A percentile compares a stretch with the other conserved stretches of the same genome.
Evolutionary conservation across 371 early-diverging fungal species (phyloP).

Genomic region (Mucor circinelloides): DNA sequence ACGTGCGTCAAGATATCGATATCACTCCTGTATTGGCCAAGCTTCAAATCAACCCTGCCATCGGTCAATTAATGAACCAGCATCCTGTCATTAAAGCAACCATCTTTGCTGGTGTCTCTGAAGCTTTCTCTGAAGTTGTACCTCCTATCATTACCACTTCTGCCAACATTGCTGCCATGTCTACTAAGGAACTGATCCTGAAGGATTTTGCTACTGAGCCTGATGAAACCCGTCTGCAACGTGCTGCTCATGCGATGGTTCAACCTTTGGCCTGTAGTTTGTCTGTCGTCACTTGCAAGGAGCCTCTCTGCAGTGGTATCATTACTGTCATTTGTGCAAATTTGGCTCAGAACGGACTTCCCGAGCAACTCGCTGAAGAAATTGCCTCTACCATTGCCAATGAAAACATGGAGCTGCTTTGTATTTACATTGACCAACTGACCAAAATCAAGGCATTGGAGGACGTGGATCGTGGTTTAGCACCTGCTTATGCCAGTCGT

Average conservation of each 20-base stretch:
- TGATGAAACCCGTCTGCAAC: constrained; percentile 85
- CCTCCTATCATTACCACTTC: constrained; percentile 88
- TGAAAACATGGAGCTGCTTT: constrained; percentile 91
- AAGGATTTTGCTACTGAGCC: constrained; percentile 96
- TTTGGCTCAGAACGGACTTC: constrained; percentile 76
- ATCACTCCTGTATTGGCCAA: constrained; percentile 30
- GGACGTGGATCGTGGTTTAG: constrained; percentile 82
- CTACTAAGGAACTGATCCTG: constrained; percentile 85
- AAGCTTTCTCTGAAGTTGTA: constrained; percentile 49
- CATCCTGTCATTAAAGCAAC: constrained; percentile 87
- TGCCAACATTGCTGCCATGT: constrained; percentile 86
- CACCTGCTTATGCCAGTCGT: constrained; percentile 70
- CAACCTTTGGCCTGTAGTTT: constrained; percentile 79
- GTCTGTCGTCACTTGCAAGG: constrained; percentile 92
- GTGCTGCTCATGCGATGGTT: constrained; percentile 94
- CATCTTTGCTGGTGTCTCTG: constrained; percentile 61
- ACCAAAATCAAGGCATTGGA: constrained; percentile 86
- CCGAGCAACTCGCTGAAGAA: constrained; percentile 83
- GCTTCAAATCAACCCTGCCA: constrained; percentile 36
- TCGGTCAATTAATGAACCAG: constrained; percentile 79
- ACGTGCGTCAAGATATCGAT: constrained; percentile 30
- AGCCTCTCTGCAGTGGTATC: constrained; percentile 85
- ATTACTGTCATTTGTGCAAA: constrained; percentile 73
- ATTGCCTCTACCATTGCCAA: constrained; percentile 77
- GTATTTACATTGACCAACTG: constrained; percentile 88